Conservation (phyloP, 2,329 filamentous ascomycete species). For the Penicillium sp. region DNA sequence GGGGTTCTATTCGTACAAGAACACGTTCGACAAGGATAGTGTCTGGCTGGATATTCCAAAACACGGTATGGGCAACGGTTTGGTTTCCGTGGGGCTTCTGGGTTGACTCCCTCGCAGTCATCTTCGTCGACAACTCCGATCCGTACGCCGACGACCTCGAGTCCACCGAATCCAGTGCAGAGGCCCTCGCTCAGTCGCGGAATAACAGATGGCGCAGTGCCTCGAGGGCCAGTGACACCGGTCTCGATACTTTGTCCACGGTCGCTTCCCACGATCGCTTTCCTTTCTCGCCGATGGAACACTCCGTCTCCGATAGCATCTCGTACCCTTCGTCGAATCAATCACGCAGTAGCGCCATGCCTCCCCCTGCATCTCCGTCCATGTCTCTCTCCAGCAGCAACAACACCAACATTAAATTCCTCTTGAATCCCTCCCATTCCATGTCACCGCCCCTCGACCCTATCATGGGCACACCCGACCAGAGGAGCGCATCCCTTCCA, state of each 20-base stretch:
- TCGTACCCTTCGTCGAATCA: slow-evolving; percentile 33
- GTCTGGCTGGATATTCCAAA: slow-evolving; percentile 60
- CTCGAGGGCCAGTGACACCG: slow-evolving; percentile 31
- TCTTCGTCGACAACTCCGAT: slow-evolving; percentile 58
- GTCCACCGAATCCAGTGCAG: slow-evolving; percentile 30
- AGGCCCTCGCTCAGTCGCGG: slow-evolving; percentile 26
- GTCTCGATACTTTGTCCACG: slow-evolving; percentile 52
- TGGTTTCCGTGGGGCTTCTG: not conserved
- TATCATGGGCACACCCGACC: slow-evolving; percentile 30
- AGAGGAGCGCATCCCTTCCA: slow-evolving; percentile 29
- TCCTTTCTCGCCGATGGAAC: slow-evolving; percentile 26
- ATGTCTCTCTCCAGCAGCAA: slow-evolving; percentile 40
- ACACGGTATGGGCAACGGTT: slow-evolving; percentile 39
- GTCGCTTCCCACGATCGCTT: slow-evolving; percentile 45
- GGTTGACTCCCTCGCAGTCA: slow-evolving; percentile 40
- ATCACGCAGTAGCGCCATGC: slow-evolving; percentile 28
- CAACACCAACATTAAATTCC: slow-evolving; percentile 50
- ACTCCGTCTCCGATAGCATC: slow-evolving; percentile 24
- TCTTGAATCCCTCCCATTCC: slow-evolving; percentile 48
- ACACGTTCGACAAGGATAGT: slow-evolving; percentile 57
- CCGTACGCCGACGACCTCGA: slow-evolving; percentile 53
- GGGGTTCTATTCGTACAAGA: slow-evolving; percentile 62
- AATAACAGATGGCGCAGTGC: slow-evolving; percentile 32
- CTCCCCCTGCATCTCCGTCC: slow-evolving; percentile 40
- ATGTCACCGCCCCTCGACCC: slow-evolving; percentile 45